Evolutionary conservation across 140 eudicot genomes (phyloP), one percentile per base, ranked within the genome.

Genomic region (Flaveria floridana): DNA sequence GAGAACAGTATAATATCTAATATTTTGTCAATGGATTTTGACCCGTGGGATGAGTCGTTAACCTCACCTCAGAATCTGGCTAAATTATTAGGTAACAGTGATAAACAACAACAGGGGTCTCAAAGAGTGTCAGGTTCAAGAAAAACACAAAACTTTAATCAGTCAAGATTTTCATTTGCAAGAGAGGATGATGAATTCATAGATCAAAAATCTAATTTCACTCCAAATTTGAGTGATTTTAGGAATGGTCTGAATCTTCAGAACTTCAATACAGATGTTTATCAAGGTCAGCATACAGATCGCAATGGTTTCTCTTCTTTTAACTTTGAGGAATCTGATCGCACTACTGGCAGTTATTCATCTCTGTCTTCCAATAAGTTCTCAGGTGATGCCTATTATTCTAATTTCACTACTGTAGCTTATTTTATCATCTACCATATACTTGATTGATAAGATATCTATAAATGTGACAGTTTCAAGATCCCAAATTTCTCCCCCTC

Each of bases 141-240:
- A 80, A 95, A 85, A 89, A 64, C 78, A 50, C 89, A 87, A 48
- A 85, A 50, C 71, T 82, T 80, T 82, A 84, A 80, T 78, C 97
- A 91, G 23, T 95, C 99, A 51, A 84, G 97, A 81, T 95, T 95
- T 74, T 91, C 95, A 7, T 95, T 95, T 87, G 99, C 99, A 47
- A 87, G 99, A 83, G 95, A 91, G 79, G 96, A 87, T 19, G 91
- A 89, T 53, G 74, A 20, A 21, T 65, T 42, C 71, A 62, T 69
- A 19, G 87, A 80, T 68, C 87, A 73, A 55, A 78, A 70, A 21
- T 78, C 89, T 42, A 78, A 84, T 73, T 63, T 58, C 70, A 76
- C 69, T 46, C 76, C 75, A 20, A 78, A 80, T 73, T 56, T 83
- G 13, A 73, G 74, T 72, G 82, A 79, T 59, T n/a, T 75, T 52